phyloP scores from a whole-genome alignment of 257 asterid species.

The Jacaranda copaia region DNA sequence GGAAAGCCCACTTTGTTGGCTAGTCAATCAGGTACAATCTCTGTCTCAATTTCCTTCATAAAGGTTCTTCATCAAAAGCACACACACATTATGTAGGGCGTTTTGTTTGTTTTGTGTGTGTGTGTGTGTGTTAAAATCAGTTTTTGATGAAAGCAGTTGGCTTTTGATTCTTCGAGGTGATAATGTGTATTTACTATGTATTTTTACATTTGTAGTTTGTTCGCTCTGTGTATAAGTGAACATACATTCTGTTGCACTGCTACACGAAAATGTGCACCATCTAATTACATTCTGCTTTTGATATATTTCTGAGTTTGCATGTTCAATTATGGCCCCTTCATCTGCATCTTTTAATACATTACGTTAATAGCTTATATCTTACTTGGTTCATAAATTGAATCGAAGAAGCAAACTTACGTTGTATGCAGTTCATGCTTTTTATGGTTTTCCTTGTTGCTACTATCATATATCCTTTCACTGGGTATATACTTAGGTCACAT shows the following conservation, averaged over 20 bases:
- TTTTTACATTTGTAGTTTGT: background rate
- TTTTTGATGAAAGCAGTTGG: background rate
- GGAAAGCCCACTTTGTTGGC: background rate
- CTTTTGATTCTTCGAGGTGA: conserved; percentile 11
- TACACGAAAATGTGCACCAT: background rate
- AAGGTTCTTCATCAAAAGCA: background rate
- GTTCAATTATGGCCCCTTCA: background rate
- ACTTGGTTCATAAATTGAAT: background rate
- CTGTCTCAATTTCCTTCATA: background rate
- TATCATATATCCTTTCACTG: background rate
- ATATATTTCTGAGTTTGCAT: background rate
- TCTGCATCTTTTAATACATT: background rate
- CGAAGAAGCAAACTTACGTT: background rate
- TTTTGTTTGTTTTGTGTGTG: too few relatives aligned
- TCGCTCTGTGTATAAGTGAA: background rate
- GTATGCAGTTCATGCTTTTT: background rate
- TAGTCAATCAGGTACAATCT: background rate
- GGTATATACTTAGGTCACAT: too few relatives aligned
- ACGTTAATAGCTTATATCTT: background rate
- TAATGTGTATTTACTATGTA: background rate
- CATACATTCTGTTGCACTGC: background rate
- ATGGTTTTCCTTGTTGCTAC: background rate
- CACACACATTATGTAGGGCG: too few relatives aligned
- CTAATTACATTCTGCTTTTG: background rate
- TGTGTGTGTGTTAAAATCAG: too few relatives aligned